These are phyloP conservation scores for Cladosporium sp. DNA, from an alignment of 2,329 filamentous ascomycete species.

Conservation along the genomic window DNA sequence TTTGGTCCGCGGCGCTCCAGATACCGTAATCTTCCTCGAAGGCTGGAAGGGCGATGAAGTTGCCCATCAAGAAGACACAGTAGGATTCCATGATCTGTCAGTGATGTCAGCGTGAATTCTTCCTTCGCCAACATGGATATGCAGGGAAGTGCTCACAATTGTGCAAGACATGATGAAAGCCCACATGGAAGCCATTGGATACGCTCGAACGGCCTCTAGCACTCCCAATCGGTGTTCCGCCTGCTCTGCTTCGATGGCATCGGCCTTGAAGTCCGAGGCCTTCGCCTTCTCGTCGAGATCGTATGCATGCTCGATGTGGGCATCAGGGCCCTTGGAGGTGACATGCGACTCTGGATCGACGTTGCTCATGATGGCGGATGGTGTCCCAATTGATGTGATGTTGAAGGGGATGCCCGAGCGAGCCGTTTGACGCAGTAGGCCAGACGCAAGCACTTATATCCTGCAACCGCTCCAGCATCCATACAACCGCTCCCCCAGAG, in stretches of 20 bases:
- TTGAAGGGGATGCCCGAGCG: too few species aligned
- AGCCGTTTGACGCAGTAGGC: too few species aligned
- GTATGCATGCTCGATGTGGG: conserved; percentile 6
- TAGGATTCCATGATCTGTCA: conserved; percentile 59
- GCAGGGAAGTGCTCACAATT: conserved; percentile 40
- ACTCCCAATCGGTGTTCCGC: conserved; percentile 47
- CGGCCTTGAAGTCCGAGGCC: conserved; percentile 41
- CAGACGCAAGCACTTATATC: too few species aligned
- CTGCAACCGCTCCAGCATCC: too few species aligned
- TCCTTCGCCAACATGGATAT: not conserved
- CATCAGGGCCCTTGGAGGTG: not conserved
- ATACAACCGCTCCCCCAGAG: too few species aligned
- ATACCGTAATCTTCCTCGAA: conserved; percentile 48
- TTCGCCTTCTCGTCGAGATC: conserved; percentile 19
- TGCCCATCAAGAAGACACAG: conserved; percentile 55
- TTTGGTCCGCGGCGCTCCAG: conserved; percentile 14
- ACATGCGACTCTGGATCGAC: not conserved
- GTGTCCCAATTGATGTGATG: too few species aligned
- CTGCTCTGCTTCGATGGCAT: conserved; percentile 53
- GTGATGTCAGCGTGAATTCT: conserved; percentile 18
- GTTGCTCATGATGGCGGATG: not conserved
- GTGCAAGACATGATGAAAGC: conserved; percentile 52
- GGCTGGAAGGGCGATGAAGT: conserved; percentile 48
- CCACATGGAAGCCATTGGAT: conserved; percentile 50
- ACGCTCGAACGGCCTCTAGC: conserved; percentile 41